Conservation (phyloP, 1,139 yeast species). For the Candida buenavistaensis region DNA sequence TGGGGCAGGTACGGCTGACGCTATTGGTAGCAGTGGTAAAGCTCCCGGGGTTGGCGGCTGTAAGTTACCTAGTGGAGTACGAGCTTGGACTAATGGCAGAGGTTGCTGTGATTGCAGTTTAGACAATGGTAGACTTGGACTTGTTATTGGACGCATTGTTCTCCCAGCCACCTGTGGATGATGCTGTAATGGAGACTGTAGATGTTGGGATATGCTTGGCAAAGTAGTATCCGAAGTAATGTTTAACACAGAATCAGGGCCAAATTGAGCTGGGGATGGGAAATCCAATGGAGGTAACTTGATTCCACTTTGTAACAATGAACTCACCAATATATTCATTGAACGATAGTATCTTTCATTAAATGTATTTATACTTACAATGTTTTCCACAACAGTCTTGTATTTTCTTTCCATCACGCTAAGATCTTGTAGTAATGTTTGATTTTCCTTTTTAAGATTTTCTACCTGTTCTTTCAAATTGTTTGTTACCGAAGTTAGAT, state of each 20-base stretch:
- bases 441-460: constrained; percentile 42
- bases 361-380: constrained; percentile 53
- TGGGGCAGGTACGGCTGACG: constrained; percentile 2
- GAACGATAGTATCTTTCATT: constrained; percentile 59
- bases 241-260: constrained; percentile 11
- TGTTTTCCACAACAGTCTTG: constrained; percentile 61
- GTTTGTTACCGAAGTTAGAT: constrained; percentile 12
- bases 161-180: constrained; percentile 1
- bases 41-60: background rate
- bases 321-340: constrained; percentile 47
- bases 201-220: constrained; percentile 11
- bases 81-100: background rate
- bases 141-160: constrained; percentile 6
- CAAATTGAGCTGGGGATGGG: constrained; percentile 39
- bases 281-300: constrained; percentile 65
- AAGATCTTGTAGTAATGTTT: constrained; percentile 42
- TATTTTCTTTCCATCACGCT: constrained; percentile 54
- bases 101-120: background rate
- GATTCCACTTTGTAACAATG: constrained; percentile 58
- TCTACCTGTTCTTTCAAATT: constrained; percentile 46
- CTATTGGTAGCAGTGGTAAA: constrained; percentile 9
- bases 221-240: constrained; percentile 7
- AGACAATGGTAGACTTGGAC: constrained; percentile 1
- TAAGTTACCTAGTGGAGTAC: constrained; percentile 1
- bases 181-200: constrained; percentile 12